These are phyloP conservation scores for Schwanniomyces occidentalis DNA, from an alignment of 805 yeast genomes.

Conservation along the genomic window DNA sequence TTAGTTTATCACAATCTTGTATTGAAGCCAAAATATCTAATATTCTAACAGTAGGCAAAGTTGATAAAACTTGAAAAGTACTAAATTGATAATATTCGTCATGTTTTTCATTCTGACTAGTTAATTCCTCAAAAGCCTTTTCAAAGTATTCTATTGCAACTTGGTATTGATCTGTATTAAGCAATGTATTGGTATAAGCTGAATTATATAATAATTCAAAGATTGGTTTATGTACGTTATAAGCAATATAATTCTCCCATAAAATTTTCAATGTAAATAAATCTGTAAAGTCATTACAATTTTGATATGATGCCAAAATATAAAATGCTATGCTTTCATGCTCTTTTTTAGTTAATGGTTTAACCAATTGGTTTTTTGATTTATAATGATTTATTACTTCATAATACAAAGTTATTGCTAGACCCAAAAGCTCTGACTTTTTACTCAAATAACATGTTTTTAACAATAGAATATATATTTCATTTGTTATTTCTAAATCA, in stretches of 20 bases:
- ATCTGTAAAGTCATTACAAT: slow-evolving; percentile 20
- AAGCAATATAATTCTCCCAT: slow-evolving; percentile 18
- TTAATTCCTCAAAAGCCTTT: slow-evolving; percentile 3
- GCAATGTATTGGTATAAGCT: slow-evolving; percentile 20
- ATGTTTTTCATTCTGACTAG: neutral
- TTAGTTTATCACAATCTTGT: slow-evolving; percentile 24
- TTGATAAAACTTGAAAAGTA: slow-evolving; percentile 1
- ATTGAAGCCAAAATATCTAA: slow-evolving; percentile 14
- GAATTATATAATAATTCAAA: slow-evolving; percentile 20
- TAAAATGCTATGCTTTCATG: slow-evolving; percentile 4
- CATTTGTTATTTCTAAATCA: neutral
- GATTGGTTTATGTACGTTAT: slow-evolving; percentile 3
- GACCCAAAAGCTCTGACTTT: slow-evolving; percentile 1
- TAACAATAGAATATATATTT: slow-evolving; percentile 5
- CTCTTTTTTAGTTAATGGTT: slow-evolving; percentile 2
- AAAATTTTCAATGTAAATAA: slow-evolving; percentile 20
- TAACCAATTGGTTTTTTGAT: neutral
- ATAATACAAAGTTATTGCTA: slow-evolving; percentile 5
- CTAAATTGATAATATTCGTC: neutral
- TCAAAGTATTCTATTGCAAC: slow-evolving; percentile 22
- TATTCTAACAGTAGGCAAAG: slow-evolving; percentile 19
- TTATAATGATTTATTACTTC: slow-evolving; percentile 4
- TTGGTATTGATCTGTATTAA: slow-evolving; percentile 24
- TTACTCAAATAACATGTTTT: slow-evolving; percentile 3
- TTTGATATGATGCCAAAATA: slow-evolving; percentile 5